Percentiles rank a stretch among this genome's conserved stretches.
These are phyloP conservation scores for Cercospora berteroae DNA, from an alignment of 2,329 filamentous ascomycete species.

Conservation along the genomic window DNA sequence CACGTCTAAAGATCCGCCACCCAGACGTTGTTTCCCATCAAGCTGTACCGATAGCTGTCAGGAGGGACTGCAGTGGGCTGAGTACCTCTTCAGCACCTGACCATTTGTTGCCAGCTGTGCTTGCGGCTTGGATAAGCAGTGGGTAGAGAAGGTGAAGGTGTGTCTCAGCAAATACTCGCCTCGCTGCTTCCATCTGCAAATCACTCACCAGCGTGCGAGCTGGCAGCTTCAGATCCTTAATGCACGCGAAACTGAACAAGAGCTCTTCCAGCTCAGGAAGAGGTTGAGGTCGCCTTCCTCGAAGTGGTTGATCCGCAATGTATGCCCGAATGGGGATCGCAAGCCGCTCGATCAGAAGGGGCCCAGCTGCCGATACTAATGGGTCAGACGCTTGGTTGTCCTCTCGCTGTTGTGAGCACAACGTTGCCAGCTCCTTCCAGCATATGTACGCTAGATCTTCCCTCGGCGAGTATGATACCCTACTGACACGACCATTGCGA, in stretches of 20 bases:
- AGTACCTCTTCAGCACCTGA: constrained; percentile 55
- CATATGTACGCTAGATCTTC: constrained; percentile 75
- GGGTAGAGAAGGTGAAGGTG: constrained; percentile 82
- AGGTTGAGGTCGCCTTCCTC: constrained; percentile 86
- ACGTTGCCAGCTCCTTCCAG: constrained; percentile 65
- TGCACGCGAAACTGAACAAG: constrained; percentile 63
- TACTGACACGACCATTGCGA: constrained; percentile 70
- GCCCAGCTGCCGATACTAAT: constrained; percentile 74
- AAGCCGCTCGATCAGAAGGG: constrained; percentile 77
- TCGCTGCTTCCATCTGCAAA: not conserved
- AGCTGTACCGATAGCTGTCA: constrained; percentile 31
- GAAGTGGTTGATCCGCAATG: constrained; percentile 84
- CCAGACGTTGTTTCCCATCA: not conserved
- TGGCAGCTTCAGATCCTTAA: constrained; percentile 63
- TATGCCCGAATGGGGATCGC: constrained; percentile 80
- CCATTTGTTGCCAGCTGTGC: constrained; percentile 60
- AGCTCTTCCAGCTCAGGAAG: constrained; percentile 77
- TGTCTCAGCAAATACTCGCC: constrained; percentile 50
- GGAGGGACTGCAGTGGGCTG: constrained; percentile 41
- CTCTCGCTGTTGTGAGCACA: constrained; percentile 28
- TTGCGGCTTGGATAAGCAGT: constrained; percentile 64
- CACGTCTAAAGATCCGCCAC: not conserved
- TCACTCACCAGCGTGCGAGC: constrained; percentile 51
- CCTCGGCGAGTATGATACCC: constrained; percentile 63
- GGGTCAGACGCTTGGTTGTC: constrained; percentile 46